Conservation (phyloP, 1,139 yeast genomes). For the Pichia sp. region DNA sequence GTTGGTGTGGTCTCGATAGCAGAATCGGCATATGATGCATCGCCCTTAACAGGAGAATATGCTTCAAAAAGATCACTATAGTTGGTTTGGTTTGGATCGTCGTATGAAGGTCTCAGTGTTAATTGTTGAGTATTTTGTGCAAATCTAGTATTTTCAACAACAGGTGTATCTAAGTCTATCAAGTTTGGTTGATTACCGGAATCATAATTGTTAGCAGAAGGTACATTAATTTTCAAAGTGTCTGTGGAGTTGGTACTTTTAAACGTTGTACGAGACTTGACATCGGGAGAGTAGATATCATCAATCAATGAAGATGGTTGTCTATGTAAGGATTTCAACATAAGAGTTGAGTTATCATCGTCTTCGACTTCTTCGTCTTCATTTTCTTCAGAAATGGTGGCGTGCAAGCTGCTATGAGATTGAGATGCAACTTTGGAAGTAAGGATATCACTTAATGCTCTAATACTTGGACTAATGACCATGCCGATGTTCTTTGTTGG, state of each 20-base stretch:
- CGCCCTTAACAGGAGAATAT: constrained; percentile 12
- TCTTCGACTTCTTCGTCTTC: constrained; percentile 18
- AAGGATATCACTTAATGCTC: constrained; percentile 49
- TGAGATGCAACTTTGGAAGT: constrained; percentile 32
- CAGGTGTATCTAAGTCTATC: constrained; percentile 29
- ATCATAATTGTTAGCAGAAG: neutral
- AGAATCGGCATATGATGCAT: neutral
- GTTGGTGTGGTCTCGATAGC: neutral
- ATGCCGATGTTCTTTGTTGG: constrained; percentile 36
- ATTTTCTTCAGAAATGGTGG: constrained; percentile 30
- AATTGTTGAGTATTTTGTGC: neutral
- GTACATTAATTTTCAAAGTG: constrained; percentile 12
- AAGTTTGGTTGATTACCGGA: constrained; percentile 25
- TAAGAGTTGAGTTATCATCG: constrained; percentile 7
- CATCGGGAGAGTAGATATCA: constrained; percentile 11
- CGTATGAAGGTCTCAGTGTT: neutral
- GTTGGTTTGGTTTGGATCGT: constrained; percentile 4
- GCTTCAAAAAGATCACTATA: constrained; percentile 20
- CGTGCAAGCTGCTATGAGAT: neutral
- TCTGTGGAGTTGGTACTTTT: constrained; percentile 20
- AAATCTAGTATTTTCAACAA: constrained; percentile 3
- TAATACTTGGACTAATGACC: constrained; percentile 53
- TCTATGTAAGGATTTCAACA: neutral
- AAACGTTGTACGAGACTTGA: constrained; percentile 17
- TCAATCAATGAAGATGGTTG: constrained; percentile 13